A percentile compares a stretch with the other conserved stretches of the same genome.
Evolutionary conservation across 768 basidiomycete species (phyloP).

Genomic region (Lactarius quietus): DNA sequence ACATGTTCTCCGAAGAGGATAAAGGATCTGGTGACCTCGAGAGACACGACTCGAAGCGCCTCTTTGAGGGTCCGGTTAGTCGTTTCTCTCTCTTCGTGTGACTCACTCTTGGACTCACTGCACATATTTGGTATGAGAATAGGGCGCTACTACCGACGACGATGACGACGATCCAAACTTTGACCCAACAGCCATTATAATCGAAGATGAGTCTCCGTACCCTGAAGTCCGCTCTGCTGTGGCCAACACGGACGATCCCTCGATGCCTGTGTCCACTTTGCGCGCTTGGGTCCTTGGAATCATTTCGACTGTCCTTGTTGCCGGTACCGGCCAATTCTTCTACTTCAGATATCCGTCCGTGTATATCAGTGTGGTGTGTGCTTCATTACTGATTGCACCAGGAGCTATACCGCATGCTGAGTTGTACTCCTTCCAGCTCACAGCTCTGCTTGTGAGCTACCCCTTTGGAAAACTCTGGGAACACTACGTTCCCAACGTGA

Average conservation of each 20-base stretch:
- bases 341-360: too few relatives aligned
- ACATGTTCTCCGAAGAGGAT: slow-evolving; percentile 26
- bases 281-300: too few relatives aligned
- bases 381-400: too few relatives aligned
- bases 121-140: background rate
- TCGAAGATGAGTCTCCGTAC: slow-evolving; percentile 50
- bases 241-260: too few relatives aligned
- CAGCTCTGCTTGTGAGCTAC: slow-evolving; percentile 67
- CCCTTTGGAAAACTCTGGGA: slow-evolving; percentile 63
- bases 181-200: slow-evolving; percentile 31
- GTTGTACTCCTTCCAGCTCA: slow-evolving; percentile 35
- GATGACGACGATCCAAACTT: slow-evolving; percentile 37
- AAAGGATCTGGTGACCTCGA: slow-evolving; percentile 26
- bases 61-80: background rate
- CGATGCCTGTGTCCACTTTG: too few relatives aligned
- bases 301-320: too few relatives aligned
- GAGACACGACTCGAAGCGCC: slow-evolving; percentile 8
- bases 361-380: slow-evolving; percentile 36
- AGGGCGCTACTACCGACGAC: slow-evolving; percentile 24
- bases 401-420: slow-evolving; percentile 4
- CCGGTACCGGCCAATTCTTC: too few relatives aligned
- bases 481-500: slow-evolving; percentile 47
- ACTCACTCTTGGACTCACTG: too few relatives aligned
- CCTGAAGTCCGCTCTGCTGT: too few relatives aligned
- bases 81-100: background rate